phyloP scores from a whole-genome alignment of 2,329 filamentous ascomycete species.

The Rasamsonia emersonii region DNA sequence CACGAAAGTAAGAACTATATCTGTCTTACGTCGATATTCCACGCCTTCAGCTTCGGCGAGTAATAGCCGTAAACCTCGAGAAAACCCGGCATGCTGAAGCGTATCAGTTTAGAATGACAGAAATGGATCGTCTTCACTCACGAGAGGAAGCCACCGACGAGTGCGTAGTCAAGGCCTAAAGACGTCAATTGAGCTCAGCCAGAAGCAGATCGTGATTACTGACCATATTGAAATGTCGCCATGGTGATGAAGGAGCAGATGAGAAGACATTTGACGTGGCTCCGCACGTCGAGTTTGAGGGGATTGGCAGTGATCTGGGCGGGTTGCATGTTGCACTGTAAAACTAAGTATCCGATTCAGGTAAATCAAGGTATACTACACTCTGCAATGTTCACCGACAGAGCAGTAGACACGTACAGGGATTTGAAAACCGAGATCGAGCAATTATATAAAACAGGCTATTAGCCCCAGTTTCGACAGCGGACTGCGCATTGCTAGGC shows the following conservation, averaged over 20 bases:
- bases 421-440: too few species aligned
- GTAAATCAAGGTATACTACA: too few species aligned
- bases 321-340: too few species aligned
- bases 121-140: slow-evolving; percentile 1
- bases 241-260: slow-evolving; percentile 3
- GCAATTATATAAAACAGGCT: too few species aligned
- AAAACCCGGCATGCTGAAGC: slow-evolving; percentile 3
- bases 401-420: too few species aligned
- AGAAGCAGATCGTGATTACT: too few species aligned
- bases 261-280: slow-evolving; percentile 2
- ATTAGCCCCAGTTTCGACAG: too few species aligned
- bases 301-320: slow-evolving; percentile 4
- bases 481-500: too few species aligned
- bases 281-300: slow-evolving; percentile 2
- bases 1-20: background rate
- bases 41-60: slow-evolving; percentile 1
- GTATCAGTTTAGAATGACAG: background rate
- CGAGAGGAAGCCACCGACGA: slow-evolving; percentile 4
- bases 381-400: too few species aligned
- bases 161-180: slow-evolving; percentile 5
- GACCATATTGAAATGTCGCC: slow-evolving; percentile 4
- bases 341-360: too few species aligned
- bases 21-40: slow-evolving; percentile 2
- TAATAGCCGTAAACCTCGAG: slow-evolving; percentile 4
- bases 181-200: background rate